Evolutionary conservation across 495 filamentous ascomycete species (phyloP), one percentile per base, ranked within the genome.

Genomic region (Aspergillus panamensis): DNA sequence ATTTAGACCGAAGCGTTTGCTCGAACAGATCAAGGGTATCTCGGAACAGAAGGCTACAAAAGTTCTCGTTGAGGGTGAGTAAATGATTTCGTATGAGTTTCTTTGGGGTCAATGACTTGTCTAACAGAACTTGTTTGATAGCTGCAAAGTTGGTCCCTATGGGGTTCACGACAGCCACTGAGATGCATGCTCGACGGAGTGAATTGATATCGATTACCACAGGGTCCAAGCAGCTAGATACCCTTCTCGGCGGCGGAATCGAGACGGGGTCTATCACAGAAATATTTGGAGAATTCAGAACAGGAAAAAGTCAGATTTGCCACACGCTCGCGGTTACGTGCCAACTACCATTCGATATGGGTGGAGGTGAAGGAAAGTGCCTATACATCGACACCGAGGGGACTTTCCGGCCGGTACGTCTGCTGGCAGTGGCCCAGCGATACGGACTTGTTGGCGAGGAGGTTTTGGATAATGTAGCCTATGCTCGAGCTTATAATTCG

Each of bases 301-400:
- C 94, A 0, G 94, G 94, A 71, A 98, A 98, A 74, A 96, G 90
- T 70, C 94, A 98, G 68, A 93, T 98, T 48, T 97, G 95, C 65
- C 95, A 97, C 67, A 98, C 94, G 0, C 83, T 97, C n/a, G 94
- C 95, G 1, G 94, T 98, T 10, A 98, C 95, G 25, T 98, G 94
- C 60, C 94, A 98, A 66, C 68, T 98, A 35, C 94, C 94, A 3
- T 97, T 97, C 66, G 94, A 98, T 66, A 97, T 97, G 95, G 94
- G 94, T 52, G 94, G 94, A 40, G 94, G 95, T 8, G 94, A 98
- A 73, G 94, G 94, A 13, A 98, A 98, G 69, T 97, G 95, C 68
- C 79, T 97, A n/a, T 98, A 97, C 69, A 97, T 98, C 63, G 94
- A 98, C 64, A 97, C 94, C 0, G 94, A 98, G 72, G 94, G 95